Evolutionary conservation across 2,329 filamentous ascomycete genomes (phyloP).

Genomic region (Endoconidiophora laricicola): DNA sequence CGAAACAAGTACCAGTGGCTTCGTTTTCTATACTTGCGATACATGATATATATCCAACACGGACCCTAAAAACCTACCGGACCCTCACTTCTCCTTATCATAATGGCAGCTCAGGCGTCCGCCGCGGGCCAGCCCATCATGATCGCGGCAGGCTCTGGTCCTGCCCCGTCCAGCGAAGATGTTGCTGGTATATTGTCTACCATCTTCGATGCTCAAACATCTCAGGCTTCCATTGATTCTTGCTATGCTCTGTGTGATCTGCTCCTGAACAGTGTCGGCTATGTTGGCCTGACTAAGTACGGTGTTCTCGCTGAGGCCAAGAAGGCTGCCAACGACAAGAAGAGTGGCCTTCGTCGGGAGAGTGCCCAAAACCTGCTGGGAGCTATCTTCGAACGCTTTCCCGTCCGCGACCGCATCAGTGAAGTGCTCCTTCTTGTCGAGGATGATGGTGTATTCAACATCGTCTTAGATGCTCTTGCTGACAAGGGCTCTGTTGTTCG

Average conservation of each 20-base stretch:
- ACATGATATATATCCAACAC: no score
- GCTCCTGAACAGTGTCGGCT: slow-evolving; percentile 36
- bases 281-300: slow-evolving; percentile 34
- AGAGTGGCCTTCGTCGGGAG: slow-evolving; percentile 70
- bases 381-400: slow-evolving; percentile 82
- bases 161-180: slow-evolving; percentile 48
- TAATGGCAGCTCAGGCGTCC: slow-evolving; percentile 7
- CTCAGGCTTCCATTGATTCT: slow-evolving; percentile 50
- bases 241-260: slow-evolving; percentile 44
- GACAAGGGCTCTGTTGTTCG: slow-evolving; percentile 83
- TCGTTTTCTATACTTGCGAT: not conserved
- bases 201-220: slow-evolving; percentile 53
- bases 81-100: not conserved
- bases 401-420: slow-evolving; percentile 55
- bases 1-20: no score
- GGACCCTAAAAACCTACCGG: not conserved
- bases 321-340: slow-evolving; percentile 82
- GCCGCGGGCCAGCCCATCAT: slow-evolving; percentile 20
- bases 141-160: slow-evolving; percentile 31
- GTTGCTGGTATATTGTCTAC: slow-evolving; percentile 46
- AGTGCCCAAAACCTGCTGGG: slow-evolving; percentile 90
- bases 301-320: slow-evolving; percentile 38
- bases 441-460: slow-evolving; percentile 53
- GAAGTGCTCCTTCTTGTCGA: slow-evolving; percentile 73
- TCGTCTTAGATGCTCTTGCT: slow-evolving; percentile 68